Evolutionary conservation across 2,329 filamentous ascomycete species (phyloP).

Genomic region (Chrysoporthe puriensis): DNA sequence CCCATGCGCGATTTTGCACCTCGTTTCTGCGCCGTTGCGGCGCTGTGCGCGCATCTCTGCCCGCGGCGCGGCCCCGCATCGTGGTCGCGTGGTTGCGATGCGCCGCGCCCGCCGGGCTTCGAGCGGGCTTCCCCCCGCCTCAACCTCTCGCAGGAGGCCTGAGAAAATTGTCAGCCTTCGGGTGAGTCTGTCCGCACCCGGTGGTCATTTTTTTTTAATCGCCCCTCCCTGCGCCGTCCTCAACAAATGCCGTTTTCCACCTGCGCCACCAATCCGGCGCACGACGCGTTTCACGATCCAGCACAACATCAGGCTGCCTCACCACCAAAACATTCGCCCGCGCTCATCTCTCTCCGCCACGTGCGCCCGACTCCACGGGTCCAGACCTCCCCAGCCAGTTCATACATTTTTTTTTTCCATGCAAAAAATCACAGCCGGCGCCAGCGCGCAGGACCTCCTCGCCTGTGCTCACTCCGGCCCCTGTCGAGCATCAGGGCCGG

Average conservation of each 20-base stretch:
- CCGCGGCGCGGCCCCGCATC: slow-evolving; percentile 5
- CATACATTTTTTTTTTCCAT: neutral
- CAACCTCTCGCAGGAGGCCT: neutral
- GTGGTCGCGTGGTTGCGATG: slow-evolving; percentile 25
- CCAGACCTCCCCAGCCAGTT: neutral
- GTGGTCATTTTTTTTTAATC: neutral
- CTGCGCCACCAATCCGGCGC: neutral
- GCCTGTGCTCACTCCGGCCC: neutral
- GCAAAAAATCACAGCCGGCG: neutral
- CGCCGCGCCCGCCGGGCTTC: slow-evolving; percentile 1
- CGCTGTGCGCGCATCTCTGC: slow-evolving; percentile 22
- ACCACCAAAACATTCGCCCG: neutral
- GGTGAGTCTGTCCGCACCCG: slow-evolving; percentile 13
- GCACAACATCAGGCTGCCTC: neutral
- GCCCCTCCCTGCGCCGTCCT: neutral
- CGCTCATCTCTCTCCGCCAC: neutral
- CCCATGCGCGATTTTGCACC: slow-evolving; percentile 19
- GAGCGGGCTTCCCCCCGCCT: slow-evolving; percentile 5
- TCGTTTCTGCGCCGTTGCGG: slow-evolving; percentile 17
- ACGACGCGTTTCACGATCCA: neutral
- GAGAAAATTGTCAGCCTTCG: neutral
- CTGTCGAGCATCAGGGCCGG: neutral
- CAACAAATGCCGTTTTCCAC: neutral
- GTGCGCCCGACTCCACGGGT: neutral
- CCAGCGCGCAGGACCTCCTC: neutral